Evolutionary conservation across 2,329 filamentous ascomycete genomes (phyloP).

Genomic region (Fusarium nodosum): DNA sequence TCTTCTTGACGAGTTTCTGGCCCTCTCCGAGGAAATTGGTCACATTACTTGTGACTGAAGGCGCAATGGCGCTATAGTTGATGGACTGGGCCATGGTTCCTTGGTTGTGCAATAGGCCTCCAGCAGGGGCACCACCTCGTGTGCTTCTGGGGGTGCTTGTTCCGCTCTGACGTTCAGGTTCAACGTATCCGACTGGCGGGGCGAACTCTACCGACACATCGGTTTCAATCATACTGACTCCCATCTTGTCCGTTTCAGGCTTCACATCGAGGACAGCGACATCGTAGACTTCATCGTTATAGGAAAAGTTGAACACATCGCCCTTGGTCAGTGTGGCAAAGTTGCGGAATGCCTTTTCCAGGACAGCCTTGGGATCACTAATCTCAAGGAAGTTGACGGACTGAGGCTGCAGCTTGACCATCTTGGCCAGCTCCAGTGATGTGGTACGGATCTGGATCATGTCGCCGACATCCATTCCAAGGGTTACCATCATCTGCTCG

Average conservation of each 20-base stretch:
- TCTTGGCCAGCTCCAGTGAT: slow-evolving; percentile 87
- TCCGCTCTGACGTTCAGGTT: slow-evolving; percentile 83
- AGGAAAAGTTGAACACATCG: slow-evolving; percentile 95
- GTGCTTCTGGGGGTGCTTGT: slow-evolving; percentile 85
- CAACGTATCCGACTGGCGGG: slow-evolving; percentile 91
- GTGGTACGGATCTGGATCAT: slow-evolving; percentile 96
- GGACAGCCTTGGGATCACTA: slow-evolving; percentile 94
- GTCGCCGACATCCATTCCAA: slow-evolving; percentile 90
- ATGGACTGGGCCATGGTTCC: slow-evolving; percentile 98
- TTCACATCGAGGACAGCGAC: slow-evolving; percentile 96
- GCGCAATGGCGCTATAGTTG: slow-evolving; percentile 92
- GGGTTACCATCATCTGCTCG: slow-evolving; percentile 88
- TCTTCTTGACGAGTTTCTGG: slow-evolving; percentile 88
- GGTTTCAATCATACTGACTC: slow-evolving; percentile 95
- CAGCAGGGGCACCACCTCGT: slow-evolving; percentile 73
- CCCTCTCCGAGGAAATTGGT: slow-evolving; percentile 86
- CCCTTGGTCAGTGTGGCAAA: slow-evolving; percentile 94
- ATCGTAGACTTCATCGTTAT: slow-evolving; percentile 94
- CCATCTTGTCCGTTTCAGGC: slow-evolving; percentile 83
- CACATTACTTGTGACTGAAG: slow-evolving; percentile 76
- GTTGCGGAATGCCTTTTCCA: slow-evolving; percentile 96
- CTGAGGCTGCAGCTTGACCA: slow-evolving; percentile 97
- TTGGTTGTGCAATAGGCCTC: slow-evolving; percentile 83
- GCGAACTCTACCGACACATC: slow-evolving; percentile 98
- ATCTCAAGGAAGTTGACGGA: slow-evolving; percentile 95